Base-by-base conservation (phyloP, 805 yeast genomes). In the Komagataella ulmi region DNA sequence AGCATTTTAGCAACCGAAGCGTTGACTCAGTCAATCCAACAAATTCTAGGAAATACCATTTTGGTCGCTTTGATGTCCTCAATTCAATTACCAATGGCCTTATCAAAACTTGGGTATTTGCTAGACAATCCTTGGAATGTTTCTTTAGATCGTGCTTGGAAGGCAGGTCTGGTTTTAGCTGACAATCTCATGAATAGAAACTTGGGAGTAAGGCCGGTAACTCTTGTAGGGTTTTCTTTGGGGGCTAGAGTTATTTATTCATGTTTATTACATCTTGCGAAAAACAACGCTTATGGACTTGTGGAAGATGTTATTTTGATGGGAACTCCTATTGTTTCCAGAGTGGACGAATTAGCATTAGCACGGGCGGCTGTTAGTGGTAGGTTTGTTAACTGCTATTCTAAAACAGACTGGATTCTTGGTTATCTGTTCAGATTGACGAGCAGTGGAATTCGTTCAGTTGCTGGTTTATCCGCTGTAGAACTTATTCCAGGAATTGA, bases 111-210 rank as follows among this genome's bases (percentile, higher is more conserved):
- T 46, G 85, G 96, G 2, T 93, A 93, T 58, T 68, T 93, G 24
- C 74, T 93, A 24, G 99, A 93, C 61, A 93, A 93, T 60, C 99
- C 99, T 0, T 93, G 99, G 99, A 91, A 85, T 61, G 98, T 93
- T 4, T 90, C 98, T 0, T 71, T 93, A 53, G 98, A 91, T 65
- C 76, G 99, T 54, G 99, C 99, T 0, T 91, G 97, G 98, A 77
- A 89, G 46, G 96, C 97, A 0, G 99, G 99, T 3, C 71, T 80
- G 52, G 81, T 93, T 47, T 66, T 93, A 50, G 98, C 99, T 0
- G 98, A 93, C 63, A 88, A 97, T 0, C 69, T 93, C 46, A 79
- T 90, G 53, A 76, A 88, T 23, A 83, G 95, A 46, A 91, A 90
- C 64, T 70, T 93, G 58, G 99, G 99, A 7, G 88, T 85, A 17